These are phyloP conservation scores for Simmondsia chinensis DNA, from an alignment of 148 eudicot species.

Conservation along the genomic window DNA sequence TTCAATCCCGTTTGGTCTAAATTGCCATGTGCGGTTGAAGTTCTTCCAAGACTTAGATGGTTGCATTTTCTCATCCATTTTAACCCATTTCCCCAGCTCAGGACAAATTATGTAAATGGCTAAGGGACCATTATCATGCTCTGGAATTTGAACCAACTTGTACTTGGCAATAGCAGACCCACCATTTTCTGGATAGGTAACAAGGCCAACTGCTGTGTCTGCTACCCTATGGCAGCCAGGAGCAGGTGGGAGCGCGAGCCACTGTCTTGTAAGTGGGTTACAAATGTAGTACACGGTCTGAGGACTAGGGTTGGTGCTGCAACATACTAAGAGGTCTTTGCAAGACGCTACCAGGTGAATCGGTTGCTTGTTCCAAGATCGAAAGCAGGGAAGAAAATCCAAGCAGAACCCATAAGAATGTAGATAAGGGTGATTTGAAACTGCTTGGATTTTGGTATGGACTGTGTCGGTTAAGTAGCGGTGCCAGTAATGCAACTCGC, in stretches of 20 bases:
- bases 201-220: conserved; percentile 14
- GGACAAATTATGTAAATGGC: conserved; percentile 16
- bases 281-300: conserved; percentile 16
- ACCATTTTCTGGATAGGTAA: not conserved
- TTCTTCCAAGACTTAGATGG: not conserved
- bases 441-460: conserved; percentile 5
- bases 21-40: conserved; percentile 20
- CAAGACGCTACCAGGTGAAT: conserved; percentile 14
- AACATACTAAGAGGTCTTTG: conserved; percentile 18
- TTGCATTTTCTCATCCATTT: not conserved
- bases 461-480: conserved; percentile 9
- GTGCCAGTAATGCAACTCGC: conserved; percentile 17
- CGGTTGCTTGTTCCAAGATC: conserved; percentile 5
- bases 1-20: conserved; percentile 12
- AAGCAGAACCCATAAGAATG: not conserved
- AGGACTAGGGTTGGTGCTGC: conserved; percentile 10
- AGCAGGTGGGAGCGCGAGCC: conserved; percentile 16
- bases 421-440: conserved; percentile 3
- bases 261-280: conserved; percentile 20
- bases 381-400: conserved; percentile 15
- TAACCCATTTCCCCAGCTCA: conserved; percentile 12
- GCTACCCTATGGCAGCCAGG: conserved; percentile 11
- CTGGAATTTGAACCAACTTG: conserved; percentile 15
- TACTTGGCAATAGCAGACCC: not conserved
- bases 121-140: conserved; percentile 4